Conservation (phyloP, 176 grass and related monocot genomes). For the Hsuehochloa calcarea region DNA sequence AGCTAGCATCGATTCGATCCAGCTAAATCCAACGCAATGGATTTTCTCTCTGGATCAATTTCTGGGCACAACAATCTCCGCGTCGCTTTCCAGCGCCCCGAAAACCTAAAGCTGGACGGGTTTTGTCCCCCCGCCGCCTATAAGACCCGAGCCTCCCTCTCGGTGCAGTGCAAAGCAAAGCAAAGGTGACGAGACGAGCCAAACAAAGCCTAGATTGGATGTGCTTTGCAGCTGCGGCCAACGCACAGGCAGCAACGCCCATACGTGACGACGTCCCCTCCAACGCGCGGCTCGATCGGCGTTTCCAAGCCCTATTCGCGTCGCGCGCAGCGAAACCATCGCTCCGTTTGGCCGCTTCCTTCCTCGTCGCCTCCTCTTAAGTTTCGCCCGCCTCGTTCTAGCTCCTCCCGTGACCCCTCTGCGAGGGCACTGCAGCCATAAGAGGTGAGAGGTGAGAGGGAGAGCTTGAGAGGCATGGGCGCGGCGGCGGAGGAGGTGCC, state of each 20-base stretch:
- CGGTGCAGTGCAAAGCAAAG: not conserved
- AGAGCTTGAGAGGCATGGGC: constrained; percentile 42
- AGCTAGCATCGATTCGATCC: not conserved
- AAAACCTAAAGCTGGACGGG: constrained; percentile 21
- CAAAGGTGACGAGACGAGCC: constrained; percentile 23
- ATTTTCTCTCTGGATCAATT: constrained; percentile 21
- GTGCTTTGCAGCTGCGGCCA: not conserved
- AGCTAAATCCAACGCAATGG: constrained; percentile 27
- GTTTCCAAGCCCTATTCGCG: constrained; percentile 12
- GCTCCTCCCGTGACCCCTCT: constrained; percentile 10
- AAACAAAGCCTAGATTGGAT: not conserved
- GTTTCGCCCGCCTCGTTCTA: not conserved
- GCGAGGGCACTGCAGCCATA: too few relatives aligned
- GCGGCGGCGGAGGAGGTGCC: constrained; percentile 23
- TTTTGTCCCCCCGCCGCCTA: constrained; percentile 12
- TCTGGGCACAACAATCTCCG: not conserved
- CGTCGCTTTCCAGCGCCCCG: not conserved
- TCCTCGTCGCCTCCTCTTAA: constrained; percentile 9
- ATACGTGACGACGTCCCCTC: not conserved
- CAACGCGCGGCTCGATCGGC: constrained; percentile 4
- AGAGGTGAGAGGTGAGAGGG: not conserved
- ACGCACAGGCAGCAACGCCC: not conserved
- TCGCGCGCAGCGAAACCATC: constrained; percentile 29
- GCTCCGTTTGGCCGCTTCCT: constrained; percentile 47
- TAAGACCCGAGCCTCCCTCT: not conserved